phyloP scores from a whole-genome alignment of 257 asterid species.

The Salvia miltiorrhiza region DNA sequence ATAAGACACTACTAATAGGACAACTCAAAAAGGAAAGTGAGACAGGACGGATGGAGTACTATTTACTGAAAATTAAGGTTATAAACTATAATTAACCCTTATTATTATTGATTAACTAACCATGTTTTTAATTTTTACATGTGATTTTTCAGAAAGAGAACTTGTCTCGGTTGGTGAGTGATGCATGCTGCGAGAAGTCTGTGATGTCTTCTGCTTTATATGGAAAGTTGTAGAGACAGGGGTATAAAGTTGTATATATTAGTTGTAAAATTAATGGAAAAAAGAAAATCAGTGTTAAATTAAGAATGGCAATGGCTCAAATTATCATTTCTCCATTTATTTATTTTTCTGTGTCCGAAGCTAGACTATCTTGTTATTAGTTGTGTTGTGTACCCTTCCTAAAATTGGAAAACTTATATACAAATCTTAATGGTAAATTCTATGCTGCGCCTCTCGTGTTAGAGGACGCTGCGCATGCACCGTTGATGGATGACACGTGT shows the following conservation, averaged over 20 bases:
- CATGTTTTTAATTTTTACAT: background rate
- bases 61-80: too few species aligned
- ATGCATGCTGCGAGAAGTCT: constrained; percentile 46
- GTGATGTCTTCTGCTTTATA: background rate
- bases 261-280: background rate
- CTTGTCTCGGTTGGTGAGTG: constrained; percentile 46
- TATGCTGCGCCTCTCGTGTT: too few species aligned
- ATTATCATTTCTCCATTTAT: background rate
- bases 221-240: background rate
- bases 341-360: too few species aligned
- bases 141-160: constrained; percentile 35
- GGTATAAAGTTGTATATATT: background rate
- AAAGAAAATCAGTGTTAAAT: background rate
- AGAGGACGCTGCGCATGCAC: too few species aligned
- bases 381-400: too few species aligned
- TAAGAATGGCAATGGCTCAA: background rate
- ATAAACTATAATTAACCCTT: background rate
- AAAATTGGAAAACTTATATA: too few species aligned
- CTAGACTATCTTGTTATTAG: too few species aligned
- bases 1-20: too few species aligned
- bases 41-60: too few species aligned
- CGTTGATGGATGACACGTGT: too few species aligned
- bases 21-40: too few species aligned
- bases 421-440: too few species aligned
- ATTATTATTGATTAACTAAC: background rate